These are phyloP conservation scores for Boletus reticuloceps DNA, from an alignment of 768 basidiomycete genomes.

Conservation along the genomic window DNA sequence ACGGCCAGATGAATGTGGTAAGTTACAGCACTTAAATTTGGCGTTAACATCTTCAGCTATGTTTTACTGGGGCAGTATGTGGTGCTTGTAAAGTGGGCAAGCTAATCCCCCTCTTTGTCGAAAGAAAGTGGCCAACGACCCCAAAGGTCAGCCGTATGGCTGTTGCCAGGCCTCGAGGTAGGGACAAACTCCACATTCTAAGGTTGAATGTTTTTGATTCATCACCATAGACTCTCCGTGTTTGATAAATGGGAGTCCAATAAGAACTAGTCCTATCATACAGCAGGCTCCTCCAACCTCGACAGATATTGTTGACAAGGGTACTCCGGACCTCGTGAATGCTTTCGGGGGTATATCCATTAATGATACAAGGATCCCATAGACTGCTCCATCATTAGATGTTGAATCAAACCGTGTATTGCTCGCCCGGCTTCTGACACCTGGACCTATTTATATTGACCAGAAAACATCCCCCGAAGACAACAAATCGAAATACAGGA, in stretches of 20 bases:
- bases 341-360: slow-evolving; percentile 15
- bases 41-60: not conserved
- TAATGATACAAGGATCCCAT: not conserved
- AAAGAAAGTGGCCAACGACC: slow-evolving; percentile 30
- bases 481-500: not conserved
- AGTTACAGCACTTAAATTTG: slow-evolving; percentile 20
- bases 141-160: slow-evolving; percentile 45
- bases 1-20: slow-evolving; percentile 59
- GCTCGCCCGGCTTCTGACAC: not conserved
- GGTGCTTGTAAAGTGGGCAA: slow-evolving; percentile 61
- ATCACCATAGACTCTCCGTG: slow-evolving; percentile 16
- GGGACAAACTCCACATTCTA: not conserved
- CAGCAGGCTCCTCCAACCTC: not conserved
- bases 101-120: slow-evolving; percentile 55
- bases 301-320: not conserved
- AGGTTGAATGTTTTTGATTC: not conserved
- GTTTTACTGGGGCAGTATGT: slow-evolving; percentile 45
- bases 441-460: not conserved
- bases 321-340: slow-evolving; percentile 9
- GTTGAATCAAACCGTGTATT: not conserved
- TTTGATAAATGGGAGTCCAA: not conserved
- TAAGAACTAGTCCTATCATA: not conserved
- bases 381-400: not conserved
- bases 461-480: not conserved
- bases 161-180: slow-evolving; percentile 46